These are phyloP conservation scores for Ophiostoma tasmaniense DNA, from an alignment of 2,329 filamentous ascomycete genomes.

Conservation along the genomic window DNA sequence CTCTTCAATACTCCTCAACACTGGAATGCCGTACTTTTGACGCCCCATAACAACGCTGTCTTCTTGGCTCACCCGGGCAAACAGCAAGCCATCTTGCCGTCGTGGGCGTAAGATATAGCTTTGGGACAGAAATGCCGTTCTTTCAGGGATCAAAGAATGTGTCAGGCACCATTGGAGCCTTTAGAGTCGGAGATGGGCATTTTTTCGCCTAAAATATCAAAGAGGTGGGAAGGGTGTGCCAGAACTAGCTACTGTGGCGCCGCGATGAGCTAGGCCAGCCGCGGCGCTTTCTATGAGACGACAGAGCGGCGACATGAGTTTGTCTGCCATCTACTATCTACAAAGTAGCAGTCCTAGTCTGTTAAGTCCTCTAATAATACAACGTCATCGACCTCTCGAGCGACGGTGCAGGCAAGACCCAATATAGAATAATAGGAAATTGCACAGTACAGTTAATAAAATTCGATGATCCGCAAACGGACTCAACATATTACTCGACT, in stretches of 20 bases:
- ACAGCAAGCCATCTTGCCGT: conserved; percentile 42
- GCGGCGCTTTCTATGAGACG: background rate
- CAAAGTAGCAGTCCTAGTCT: background rate
- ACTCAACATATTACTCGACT: background rate
- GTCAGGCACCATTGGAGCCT: conserved; percentile 38
- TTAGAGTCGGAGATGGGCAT: conserved; percentile 21
- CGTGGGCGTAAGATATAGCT: conserved; percentile 36
- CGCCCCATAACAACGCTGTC: conserved; percentile 55
- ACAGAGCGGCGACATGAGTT: background rate
- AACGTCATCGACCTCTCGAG: too few species aligned
- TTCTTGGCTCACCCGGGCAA: conserved; percentile 44
- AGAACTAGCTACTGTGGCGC: conserved; percentile 23
- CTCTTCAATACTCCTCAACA: conserved; percentile 25
- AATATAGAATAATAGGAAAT: background rate
- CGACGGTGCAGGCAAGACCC: too few species aligned
- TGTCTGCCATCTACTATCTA: too few species aligned
- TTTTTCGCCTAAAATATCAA: conserved; percentile 47
- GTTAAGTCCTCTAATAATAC: background rate
- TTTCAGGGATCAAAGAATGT: conserved; percentile 47
- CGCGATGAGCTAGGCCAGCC: conserved; percentile 25
- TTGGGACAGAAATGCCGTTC: conserved; percentile 49
- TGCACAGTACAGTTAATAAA: background rate
- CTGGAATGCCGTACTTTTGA: conserved; percentile 35
- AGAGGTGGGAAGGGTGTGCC: conserved; percentile 33
- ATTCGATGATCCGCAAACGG: background rate